Percentiles rank a stretch among this genome's conserved stretches.
Evolutionary conservation across 2,329 filamentous ascomycete species (phyloP).

Genomic region (Lanzia echinophila): DNA sequence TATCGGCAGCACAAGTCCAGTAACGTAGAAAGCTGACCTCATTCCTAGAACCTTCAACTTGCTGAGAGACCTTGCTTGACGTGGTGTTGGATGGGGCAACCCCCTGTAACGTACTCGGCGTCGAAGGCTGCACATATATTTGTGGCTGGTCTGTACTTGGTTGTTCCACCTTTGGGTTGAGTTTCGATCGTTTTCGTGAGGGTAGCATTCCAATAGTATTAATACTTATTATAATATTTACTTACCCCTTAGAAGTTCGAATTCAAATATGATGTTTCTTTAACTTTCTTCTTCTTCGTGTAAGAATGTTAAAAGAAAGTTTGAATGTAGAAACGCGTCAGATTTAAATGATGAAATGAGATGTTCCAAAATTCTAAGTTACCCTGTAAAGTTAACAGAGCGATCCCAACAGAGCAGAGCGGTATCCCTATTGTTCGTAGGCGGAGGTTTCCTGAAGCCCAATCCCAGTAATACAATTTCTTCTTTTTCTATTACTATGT

Average conservation of each 20-base stretch:
- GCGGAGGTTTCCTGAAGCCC: too few relatives aligned
- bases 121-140: conserved; percentile 5
- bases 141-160: conserved; percentile 5
- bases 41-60: background rate
- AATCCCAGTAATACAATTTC: too few relatives aligned
- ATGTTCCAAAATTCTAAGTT: too few relatives aligned
- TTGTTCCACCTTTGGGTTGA: conserved; percentile 19
- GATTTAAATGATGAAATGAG: background rate
- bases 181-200: conserved; percentile 24
- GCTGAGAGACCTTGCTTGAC: background rate
- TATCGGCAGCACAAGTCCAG: background rate
- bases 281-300: background rate
- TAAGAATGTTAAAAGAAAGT: too few relatives aligned
- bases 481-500: too few relatives aligned
- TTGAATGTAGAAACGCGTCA: conserved; percentile 2
- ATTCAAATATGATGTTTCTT: background rate
- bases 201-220: conserved; percentile 24
- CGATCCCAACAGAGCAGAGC: too few relatives aligned
- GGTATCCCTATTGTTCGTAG: too few relatives aligned
- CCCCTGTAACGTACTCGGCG: conserved; percentile 13
- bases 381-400: too few relatives aligned
- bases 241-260: too few relatives aligned
- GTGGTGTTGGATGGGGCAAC: background rate
- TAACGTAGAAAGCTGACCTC: conserved; percentile 1
- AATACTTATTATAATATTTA: too few relatives aligned